These are phyloP conservation scores for Clarkia xantiana DNA, from an alignment of 345 rosid genomes.

Conservation along the genomic window DNA sequence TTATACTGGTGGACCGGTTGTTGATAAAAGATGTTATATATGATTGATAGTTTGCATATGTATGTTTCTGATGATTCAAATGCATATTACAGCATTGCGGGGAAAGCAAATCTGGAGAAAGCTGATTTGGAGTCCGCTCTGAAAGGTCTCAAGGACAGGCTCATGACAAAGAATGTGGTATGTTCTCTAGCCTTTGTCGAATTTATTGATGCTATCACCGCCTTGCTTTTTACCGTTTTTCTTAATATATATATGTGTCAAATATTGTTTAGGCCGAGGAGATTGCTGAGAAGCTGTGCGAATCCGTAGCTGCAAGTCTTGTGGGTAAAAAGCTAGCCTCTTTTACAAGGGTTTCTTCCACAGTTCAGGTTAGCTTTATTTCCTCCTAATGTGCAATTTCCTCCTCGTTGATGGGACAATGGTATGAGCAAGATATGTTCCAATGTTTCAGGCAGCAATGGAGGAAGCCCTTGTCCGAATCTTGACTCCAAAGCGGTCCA, in stretches of 20 bases:
- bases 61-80: constrained; percentile 2
- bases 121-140: constrained; percentile 85
- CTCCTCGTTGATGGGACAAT: neutral
- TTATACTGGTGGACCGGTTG: too few relatives aligned
- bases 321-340: constrained; percentile 95
- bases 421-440: neutral
- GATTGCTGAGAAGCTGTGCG: constrained; percentile 97
- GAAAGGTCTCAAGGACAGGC: constrained; percentile 91
- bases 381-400: neutral
- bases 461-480: constrained; percentile 95
- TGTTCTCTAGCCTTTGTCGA: neutral
- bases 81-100: constrained; percentile 56
- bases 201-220: constrained; percentile 7
- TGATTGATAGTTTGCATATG: neutral
- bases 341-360: constrained; percentile 90
- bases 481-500: constrained; percentile 91
- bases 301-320: constrained; percentile 89
- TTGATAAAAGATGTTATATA: neutral
- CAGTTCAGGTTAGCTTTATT: constrained; percentile 59
- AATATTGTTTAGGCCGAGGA: constrained; percentile 59
- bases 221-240: neutral
- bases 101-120: constrained; percentile 92
- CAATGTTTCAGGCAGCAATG: constrained; percentile 67
- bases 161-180: constrained; percentile 99
- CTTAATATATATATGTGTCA: neutral